These are phyloP conservation scores for Komagataella ulmi DNA, from an alignment of 805 yeast genomes.

Conservation along the genomic window DNA sequence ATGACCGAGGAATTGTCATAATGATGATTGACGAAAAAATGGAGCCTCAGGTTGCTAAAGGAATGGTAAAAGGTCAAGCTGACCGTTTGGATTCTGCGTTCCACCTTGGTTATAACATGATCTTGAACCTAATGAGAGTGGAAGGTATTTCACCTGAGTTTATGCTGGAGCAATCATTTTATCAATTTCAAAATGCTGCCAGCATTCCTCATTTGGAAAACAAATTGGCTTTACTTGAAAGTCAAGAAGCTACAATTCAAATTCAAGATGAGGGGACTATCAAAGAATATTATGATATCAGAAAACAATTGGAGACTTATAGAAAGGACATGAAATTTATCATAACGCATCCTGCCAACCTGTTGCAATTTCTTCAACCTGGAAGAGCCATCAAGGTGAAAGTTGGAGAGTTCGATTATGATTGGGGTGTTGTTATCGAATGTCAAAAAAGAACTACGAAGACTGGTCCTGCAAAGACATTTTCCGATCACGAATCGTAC, in stretches of 20 bases:
- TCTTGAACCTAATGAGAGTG: slow-evolving; percentile 86
- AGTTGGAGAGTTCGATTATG: slow-evolving; percentile 57
- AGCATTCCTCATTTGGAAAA: slow-evolving; percentile 78
- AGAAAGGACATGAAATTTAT: slow-evolving; percentile 68
- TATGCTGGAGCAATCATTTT: slow-evolving; percentile 89
- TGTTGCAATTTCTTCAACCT: slow-evolving; percentile 71
- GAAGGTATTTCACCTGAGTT: slow-evolving; percentile 98
- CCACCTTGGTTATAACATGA: slow-evolving; percentile 96
- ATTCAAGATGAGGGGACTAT: slow-evolving; percentile 67
- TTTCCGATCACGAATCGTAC: slow-evolving; percentile 80
- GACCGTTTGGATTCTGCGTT: slow-evolving; percentile 96
- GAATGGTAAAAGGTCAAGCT: slow-evolving; percentile 99
- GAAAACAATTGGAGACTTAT: slow-evolving; percentile 57
- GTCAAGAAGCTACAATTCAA: slow-evolving; percentile 29
- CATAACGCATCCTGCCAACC: slow-evolving; percentile 83
- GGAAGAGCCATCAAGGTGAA: slow-evolving; percentile 74
- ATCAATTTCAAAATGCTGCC: slow-evolving; percentile 87
- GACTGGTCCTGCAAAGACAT: slow-evolving; percentile 42
- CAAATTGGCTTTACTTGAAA: slow-evolving; percentile 40
- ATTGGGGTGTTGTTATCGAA: slow-evolving; percentile 90
- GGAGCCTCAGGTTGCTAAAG: slow-evolving; percentile 99
- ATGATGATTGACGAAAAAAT: slow-evolving; percentile 99
- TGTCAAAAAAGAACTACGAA: slow-evolving; percentile 59
- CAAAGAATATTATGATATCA: slow-evolving; percentile 72
- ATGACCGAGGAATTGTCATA: slow-evolving; percentile 97